Percentiles rank a stretch among this genome's conserved stretches.
These are phyloP conservation scores for Scenedesmus sp. DNA, from an alignment of 163 green algal genomes.

Conservation along the genomic window DNA sequence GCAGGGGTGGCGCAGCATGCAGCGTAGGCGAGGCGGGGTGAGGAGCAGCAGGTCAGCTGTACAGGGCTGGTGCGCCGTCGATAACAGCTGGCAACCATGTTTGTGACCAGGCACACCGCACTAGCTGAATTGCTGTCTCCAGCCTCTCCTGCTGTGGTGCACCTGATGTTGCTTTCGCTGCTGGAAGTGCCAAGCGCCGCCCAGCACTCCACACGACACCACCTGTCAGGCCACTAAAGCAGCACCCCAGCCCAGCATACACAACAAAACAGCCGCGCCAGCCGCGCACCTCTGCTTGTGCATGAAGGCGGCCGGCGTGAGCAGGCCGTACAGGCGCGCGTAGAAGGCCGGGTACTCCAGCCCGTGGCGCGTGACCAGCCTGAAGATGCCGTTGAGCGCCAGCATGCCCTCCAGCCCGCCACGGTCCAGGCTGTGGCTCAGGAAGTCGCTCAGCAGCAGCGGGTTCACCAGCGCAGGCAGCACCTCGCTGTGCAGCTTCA, in stretches of 20 bases:
- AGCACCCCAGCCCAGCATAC: neutral
- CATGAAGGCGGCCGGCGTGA: conserved; percentile 73
- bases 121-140: neutral
- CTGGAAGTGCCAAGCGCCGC: too few species aligned
- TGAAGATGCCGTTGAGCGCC: conserved; percentile 94
- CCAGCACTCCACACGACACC: too few species aligned
- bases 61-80: neutral
- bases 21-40: neutral
- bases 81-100: neutral
- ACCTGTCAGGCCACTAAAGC: too few species aligned
- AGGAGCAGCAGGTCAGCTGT: neutral
- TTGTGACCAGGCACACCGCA: neutral
- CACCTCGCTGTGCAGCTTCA: conserved; percentile 76
- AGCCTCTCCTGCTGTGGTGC: neutral
- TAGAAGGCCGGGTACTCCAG: conserved; percentile 98
- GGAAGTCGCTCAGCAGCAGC: conserved; percentile 89
- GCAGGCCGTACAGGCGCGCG: conserved; percentile 87
- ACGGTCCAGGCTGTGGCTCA: conserved; percentile 65
- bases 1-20: neutral
- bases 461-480: conserved; percentile 88
- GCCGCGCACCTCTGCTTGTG: conserved; percentile 54
- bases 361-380: conserved; percentile 89
- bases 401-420: conserved; percentile 92
- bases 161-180: neutral
- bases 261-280: neutral